phyloP scores from a whole-genome alignment of 176 grass and related monocot species.

The Zoysia pacifica region DNA sequence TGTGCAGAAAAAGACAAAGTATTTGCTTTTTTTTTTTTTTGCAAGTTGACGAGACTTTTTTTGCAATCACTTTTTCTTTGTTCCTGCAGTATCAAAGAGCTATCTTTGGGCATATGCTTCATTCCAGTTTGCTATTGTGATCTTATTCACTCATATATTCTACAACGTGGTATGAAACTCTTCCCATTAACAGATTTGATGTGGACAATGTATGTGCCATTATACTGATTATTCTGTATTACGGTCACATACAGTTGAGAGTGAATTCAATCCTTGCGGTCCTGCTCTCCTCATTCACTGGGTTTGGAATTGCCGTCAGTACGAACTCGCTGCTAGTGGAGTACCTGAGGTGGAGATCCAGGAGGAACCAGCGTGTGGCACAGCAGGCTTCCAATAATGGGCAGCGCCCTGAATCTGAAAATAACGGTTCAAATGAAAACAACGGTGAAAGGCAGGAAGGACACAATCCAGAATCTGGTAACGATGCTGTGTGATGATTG shows the following conservation, averaged over 20 bases:
- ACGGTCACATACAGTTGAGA: conserved; percentile 56
- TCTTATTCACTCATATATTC: conserved; percentile 92
- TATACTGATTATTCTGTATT: conserved; percentile 23
- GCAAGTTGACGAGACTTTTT: neutral
- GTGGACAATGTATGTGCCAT: conserved; percentile 3
- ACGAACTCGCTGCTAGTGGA: conserved; percentile 79
- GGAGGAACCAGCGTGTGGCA: conserved; percentile 48
- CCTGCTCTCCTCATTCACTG: conserved; percentile 86
- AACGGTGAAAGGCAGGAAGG: conserved; percentile 39
- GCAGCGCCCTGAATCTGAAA: conserved; percentile 32
- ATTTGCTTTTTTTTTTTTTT: conserved; percentile 15
- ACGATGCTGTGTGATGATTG: conserved; percentile 40
- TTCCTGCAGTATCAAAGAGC: conserved; percentile 64
- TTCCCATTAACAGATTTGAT: conserved; percentile 22
- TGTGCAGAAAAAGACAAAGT: neutral
- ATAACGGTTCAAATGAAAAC: conserved; percentile 34
- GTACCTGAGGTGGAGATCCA: conserved; percentile 74
- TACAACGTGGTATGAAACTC: conserved; percentile 73
- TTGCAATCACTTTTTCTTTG: conserved; percentile 2
- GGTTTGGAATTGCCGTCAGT: conserved; percentile 93
- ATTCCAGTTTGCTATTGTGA: conserved; percentile 96
- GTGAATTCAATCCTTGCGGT: conserved; percentile 73
- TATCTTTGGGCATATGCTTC: conserved; percentile 96
- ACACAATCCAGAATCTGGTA: conserved; percentile 42
- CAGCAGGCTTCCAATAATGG: conserved; percentile 33